A percentile compares a stretch with the other conserved stretches of the same genome.
phyloP scores from a whole-genome alignment of 2,329 filamentous ascomycete genomes.

The Didymella segeticola region DNA sequence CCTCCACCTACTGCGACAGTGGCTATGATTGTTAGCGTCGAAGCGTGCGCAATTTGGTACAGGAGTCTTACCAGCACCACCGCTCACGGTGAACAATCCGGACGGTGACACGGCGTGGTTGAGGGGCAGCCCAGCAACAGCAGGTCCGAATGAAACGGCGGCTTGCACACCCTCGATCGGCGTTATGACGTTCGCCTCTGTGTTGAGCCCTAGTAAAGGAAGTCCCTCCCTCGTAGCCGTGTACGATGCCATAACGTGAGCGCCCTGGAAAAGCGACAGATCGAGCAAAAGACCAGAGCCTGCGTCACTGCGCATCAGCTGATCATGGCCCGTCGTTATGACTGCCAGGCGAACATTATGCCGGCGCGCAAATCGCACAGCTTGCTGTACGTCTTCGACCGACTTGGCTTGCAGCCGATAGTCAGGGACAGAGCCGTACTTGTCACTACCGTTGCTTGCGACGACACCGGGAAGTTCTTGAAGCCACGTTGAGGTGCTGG shows the following conservation, averaged over 20 bases:
- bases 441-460: constrained; percentile 1
- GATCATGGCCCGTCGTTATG: constrained; percentile 8
- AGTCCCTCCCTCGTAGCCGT: constrained; percentile 1
- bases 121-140: constrained; percentile 1
- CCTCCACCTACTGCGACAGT: constrained; percentile 2
- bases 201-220: neutral
- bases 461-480: neutral
- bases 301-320: constrained; percentile 5
- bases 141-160: constrained; percentile 7
- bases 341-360: constrained; percentile 8
- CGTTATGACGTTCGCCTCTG: neutral
- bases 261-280: constrained; percentile 2
- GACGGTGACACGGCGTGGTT: neutral
- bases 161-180: neutral
- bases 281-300: constrained; percentile 1
- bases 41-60: neutral
- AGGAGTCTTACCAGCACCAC: constrained; percentile 4
- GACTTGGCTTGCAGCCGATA: constrained; percentile 4
- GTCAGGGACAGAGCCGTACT: constrained; percentile 1
- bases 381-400: constrained; percentile 1
- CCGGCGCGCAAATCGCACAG: constrained; percentile 8
- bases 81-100: constrained; percentile 4
- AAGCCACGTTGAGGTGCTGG: neutral
- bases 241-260: constrained; percentile 1
- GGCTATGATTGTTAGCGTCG: neutral